phyloP scores from a whole-genome alignment of 164 flowering plant species.

The Tetrastigma voinierianum region DNA sequence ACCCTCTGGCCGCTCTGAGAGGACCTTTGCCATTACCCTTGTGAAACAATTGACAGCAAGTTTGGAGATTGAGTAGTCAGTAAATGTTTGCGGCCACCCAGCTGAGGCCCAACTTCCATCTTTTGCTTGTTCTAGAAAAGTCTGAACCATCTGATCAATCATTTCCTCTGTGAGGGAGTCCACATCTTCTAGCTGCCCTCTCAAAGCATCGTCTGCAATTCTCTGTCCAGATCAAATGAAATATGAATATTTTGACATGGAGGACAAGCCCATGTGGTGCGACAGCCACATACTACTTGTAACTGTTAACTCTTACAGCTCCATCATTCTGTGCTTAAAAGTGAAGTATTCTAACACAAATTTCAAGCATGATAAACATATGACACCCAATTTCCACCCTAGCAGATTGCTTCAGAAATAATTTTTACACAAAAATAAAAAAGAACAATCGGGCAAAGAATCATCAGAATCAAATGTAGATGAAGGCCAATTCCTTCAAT shows the following conservation, averaged over 20 bases:
- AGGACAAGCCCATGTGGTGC: neutral
- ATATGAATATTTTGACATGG: neutral
- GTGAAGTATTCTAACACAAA: neutral
- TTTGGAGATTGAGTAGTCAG: conserved; percentile 89
- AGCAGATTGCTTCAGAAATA: no score
- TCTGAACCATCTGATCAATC: conserved; percentile 50
- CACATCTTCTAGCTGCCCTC: conserved; percentile 54
- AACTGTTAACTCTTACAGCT: no score
- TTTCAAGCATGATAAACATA: neutral
- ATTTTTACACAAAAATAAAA: no score
- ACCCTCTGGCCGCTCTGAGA: conserved; percentile 60
- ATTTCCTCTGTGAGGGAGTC: conserved; percentile 70
- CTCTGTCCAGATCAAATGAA: conserved; percentile 41
- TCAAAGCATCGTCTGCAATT: conserved; percentile 50
- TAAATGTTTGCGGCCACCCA: conserved; percentile 82
- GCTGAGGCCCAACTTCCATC: conserved; percentile 71
- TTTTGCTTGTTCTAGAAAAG: conserved; percentile 74
- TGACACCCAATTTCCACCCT: no score
- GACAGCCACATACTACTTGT: no score
- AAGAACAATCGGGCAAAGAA: no score
- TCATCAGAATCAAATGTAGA: no score
- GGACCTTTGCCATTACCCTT: conserved; percentile 59
- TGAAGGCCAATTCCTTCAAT: no score
- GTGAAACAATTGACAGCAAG: conserved; percentile 87
- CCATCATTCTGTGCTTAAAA: no score